Base-by-base conservation (phyloP, 208 protist species). In the Acanthamoeba culbertsoni region DNA sequence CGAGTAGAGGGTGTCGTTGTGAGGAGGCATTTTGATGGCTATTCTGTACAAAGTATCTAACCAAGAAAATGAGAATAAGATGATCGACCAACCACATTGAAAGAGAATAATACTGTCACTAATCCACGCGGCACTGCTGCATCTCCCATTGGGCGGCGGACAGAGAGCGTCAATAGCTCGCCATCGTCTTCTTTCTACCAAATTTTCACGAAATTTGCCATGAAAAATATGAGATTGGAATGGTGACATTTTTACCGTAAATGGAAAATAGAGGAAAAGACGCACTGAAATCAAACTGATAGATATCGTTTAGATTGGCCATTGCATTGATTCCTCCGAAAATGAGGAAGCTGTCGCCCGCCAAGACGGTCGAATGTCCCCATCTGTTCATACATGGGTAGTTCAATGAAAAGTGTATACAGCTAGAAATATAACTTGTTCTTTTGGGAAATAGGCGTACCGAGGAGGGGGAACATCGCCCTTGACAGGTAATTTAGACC, bases 221-320 rank as follows among this genome's bases (percentile, higher is more conserved):
- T 6, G 28, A 68, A 28, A n/a, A 68, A 7, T 10, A 10, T 8
- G n/a, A n/a, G n/a, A n/a, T n/a, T n/a, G n/a, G n/a, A n/a, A n/a
- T n/a, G n/a, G n/a, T n/a, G n/a, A n/a, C n/a, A n/a, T n/a, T n/a
- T n/a, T n/a, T n/a, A n/a, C n/a, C n/a, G n/a, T n/a, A n/a, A n/a
- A n/a, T n/a, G n/a, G n/a, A n/a, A n/a, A n/a, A n/a, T n/a, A n/a
- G n/a, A n/a, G n/a, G 20, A 18, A 23, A 26, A 48, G 35, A 79
- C 42, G 42, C 28, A 79, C 68, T 48, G 68, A 79, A 51, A 20
- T 79, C 68, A 28, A 79, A 79, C 68, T 79, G 68, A 28, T 79
- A 79, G 35, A 79, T 79, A 42, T 79, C 68, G 68, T 79, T 79
- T 33, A 79, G 68, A 28, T 79, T 79, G 68, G 68, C 68, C 37